phyloP scores from a whole-genome alignment of 805 yeast species.

The Hanseniaspora pseudoguilliermondii region DNA sequence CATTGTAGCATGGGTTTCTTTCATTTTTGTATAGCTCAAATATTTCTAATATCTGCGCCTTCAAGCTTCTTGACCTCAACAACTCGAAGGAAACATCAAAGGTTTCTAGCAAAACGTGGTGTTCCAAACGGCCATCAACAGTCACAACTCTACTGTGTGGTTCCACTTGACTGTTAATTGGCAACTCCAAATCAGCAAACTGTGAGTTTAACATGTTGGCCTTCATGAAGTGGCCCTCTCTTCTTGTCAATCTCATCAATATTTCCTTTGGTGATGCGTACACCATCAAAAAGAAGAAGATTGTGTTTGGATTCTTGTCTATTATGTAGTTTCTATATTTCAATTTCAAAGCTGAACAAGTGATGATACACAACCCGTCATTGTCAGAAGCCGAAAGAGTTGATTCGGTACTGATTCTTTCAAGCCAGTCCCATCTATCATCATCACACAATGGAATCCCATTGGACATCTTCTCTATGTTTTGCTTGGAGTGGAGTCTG shows the following conservation, averaged over 20 bases:
- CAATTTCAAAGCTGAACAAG: constrained; percentile 78
- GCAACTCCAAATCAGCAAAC: constrained; percentile 61
- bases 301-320: constrained; percentile 24
- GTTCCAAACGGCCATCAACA: constrained; percentile 19
- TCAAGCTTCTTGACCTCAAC: constrained; percentile 8
- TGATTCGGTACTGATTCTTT: constrained; percentile 34
- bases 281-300: constrained; percentile 52
- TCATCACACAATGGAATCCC: constrained; percentile 78
- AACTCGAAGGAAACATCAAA: constrained; percentile 12
- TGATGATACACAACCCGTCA: constrained; percentile 36
- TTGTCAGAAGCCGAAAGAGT: constrained; percentile 29
- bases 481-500: constrained; percentile 53
- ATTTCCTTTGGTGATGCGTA: constrained; percentile 53
- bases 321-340: constrained; percentile 55
- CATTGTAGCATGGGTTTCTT: constrained; percentile 7
- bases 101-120: constrained; percentile 10
- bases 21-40: constrained; percentile 11
- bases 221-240: constrained; percentile 80
- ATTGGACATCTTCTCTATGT: constrained; percentile 68
- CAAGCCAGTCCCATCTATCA: constrained; percentile 87
- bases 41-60: constrained; percentile 11
- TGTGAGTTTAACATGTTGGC: constrained; percentile 72
- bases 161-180: constrained; percentile 31
- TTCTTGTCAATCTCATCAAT: constrained; percentile 42
- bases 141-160: constrained; percentile 23